A percentile compares a stretch with the other conserved stretches of the same genome.
Evolutionary conservation across 1,284 basidiomycete genomes (phyloP).

Genomic region (Apiotrichum sp.): DNA sequence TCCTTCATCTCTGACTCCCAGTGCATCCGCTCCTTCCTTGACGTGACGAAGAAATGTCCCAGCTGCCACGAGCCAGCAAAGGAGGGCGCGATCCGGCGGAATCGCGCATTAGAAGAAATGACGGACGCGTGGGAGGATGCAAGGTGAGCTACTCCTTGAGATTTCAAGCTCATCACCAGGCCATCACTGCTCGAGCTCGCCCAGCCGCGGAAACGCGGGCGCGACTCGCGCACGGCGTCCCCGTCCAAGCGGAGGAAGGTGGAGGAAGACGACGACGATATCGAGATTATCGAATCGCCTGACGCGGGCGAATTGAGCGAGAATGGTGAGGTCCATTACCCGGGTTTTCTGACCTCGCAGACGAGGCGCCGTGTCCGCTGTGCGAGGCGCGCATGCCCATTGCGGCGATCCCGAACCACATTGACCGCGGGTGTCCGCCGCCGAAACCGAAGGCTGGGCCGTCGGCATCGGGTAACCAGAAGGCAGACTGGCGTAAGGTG

Average conservation of each 20-base stretch:
- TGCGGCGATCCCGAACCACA: constrained; percentile 35
- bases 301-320: constrained; percentile 29
- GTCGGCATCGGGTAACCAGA: constrained; percentile 28
- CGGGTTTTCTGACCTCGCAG: constrained; percentile 16
- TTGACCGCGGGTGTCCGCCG: constrained; percentile 42
- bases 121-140: constrained; percentile 41
- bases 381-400: constrained; percentile 35
- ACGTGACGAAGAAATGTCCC: constrained; percentile 30
- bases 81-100: constrained; percentile 38
- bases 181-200: constrained; percentile 9
- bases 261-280: constrained; percentile 2
- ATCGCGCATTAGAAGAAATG: constrained; percentile 43
- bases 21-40: constrained; percentile 40
- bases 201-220: constrained; percentile 6
- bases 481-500: constrained; percentile 44
- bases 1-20: constrained; percentile 5
- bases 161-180: constrained; percentile 14
- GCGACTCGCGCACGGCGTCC: not conserved
- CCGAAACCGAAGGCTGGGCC: constrained; percentile 19
- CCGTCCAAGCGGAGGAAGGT: constrained; percentile 8
- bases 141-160: constrained; percentile 19
- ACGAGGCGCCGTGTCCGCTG: constrained; percentile 39
- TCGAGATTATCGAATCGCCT: constrained; percentile 8
- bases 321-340: constrained; percentile 23
- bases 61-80: constrained; percentile 31